Conservation (phyloP, 805 yeast genomes). For the Ogataea polymorpha region DNA sequence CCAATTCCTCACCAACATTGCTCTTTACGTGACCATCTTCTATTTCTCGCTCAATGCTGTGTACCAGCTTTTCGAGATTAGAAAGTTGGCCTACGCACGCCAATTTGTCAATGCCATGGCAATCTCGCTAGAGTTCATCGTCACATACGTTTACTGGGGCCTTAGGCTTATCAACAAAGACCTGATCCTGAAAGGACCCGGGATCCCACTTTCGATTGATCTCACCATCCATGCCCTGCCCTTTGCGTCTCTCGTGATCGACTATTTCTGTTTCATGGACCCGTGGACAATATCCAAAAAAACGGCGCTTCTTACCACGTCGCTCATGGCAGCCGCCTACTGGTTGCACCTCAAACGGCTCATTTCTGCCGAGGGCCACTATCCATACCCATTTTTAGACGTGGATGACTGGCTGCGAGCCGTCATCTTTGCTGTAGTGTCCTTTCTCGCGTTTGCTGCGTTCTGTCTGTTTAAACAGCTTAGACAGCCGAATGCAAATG, state of each 20-base stretch:
- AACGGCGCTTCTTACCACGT: conserved; percentile 40
- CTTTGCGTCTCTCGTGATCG: conserved; percentile 45
- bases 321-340: conserved; percentile 43
- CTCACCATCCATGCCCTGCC: conserved; percentile 61
- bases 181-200: conserved; percentile 41
- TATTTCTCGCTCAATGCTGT: conserved; percentile 39
- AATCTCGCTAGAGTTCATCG: conserved; percentile 56
- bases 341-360: conserved; percentile 50
- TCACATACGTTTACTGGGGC: conserved; percentile 68
- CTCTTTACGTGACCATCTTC: conserved; percentile 45
- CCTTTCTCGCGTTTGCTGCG: conserved; percentile 34
- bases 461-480: conserved; percentile 23
- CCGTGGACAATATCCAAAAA: conserved; percentile 36
- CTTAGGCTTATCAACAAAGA: conserved; percentile 50
- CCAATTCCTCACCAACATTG: conserved; percentile 72
- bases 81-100: conserved; percentile 26
- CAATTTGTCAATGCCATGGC: conserved; percentile 51
- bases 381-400: conserved; percentile 69
- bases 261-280: conserved; percentile 53
- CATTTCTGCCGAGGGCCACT: conserved; percentile 43
- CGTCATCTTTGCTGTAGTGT: conserved; percentile 47
- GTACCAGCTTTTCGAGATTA: conserved; percentile 35
- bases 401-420: conserved; percentile 44
- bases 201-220: conserved; percentile 51
- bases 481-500: background rate